Conservation (phyloP, 2,329 filamentous ascomycete species). For the Mycocentrospora acerina region DNA sequence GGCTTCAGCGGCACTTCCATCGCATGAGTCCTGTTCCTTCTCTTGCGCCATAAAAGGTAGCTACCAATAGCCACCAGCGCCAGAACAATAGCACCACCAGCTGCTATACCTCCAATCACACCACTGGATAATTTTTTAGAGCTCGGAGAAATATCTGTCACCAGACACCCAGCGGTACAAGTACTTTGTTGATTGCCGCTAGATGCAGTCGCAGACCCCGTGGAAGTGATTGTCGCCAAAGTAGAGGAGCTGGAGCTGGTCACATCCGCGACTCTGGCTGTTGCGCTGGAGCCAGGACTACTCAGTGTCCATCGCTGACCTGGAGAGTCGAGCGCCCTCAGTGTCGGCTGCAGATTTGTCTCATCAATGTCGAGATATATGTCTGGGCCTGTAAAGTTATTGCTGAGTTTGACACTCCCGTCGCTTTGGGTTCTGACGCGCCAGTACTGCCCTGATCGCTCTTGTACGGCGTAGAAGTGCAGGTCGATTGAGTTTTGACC, state of each 20-base stretch:
- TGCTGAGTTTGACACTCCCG: conserved; percentile 13
- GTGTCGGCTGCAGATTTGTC: conserved; percentile 2
- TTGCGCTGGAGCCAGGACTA: not conserved
- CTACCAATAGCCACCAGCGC: not conserved
- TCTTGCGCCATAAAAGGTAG: too few relatives aligned
- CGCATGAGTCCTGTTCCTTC: too few relatives aligned
- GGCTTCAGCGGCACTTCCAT: too few relatives aligned
- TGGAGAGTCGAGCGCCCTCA: conserved; percentile 4
- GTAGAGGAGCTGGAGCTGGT: not conserved
- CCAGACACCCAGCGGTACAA: not conserved
- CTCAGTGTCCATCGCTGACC: conserved; percentile 13
- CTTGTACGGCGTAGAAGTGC: conserved; percentile 9
- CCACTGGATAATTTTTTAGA: not conserved
- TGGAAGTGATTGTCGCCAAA: not conserved
- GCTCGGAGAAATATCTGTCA: not conserved
- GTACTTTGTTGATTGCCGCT: not conserved
- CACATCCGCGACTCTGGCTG: not conserved
- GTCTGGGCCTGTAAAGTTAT: conserved; percentile 14
- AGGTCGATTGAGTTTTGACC: conserved; percentile 3
- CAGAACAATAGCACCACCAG: not conserved
- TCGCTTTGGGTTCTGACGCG: conserved; percentile 5
- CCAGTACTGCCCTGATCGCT: conserved; percentile 12
- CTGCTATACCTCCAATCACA: not conserved
- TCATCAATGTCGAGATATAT: conserved; percentile 11
- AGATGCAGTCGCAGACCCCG: not conserved